Evolutionary conservation across 192 early-diverging fungal genomes (phyloP), one percentile per base, ranked within the genome.

Genomic region (Linderina pennispora): DNA sequence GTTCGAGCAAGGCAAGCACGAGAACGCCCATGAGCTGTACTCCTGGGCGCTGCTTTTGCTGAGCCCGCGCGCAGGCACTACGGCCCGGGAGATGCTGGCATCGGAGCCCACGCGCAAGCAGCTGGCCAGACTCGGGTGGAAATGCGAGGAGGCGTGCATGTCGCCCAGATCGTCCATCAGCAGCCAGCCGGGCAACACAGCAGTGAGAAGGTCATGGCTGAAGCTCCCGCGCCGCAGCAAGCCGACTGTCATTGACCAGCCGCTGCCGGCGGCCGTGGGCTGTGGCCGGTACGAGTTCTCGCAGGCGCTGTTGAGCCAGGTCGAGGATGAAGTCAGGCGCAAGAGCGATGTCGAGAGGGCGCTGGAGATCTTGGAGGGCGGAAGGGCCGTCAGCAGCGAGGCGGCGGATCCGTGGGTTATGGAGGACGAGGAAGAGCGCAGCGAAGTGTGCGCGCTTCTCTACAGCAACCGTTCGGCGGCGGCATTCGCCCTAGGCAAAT

Each of bases 1-100:
- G 20, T 84, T 68, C 42, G 77, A 75, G 37, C 40, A 58, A 15
- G 77, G 80, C 23, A 48, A 52, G 18, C 77, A 80, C 52, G 43
- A 50, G 31, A 75, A 72, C 0, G 78, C 82, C 2, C 70, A 67
- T 49, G 64, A 62, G 10, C 22, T 74, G 22, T 76, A 76, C 49
- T 62, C 74, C 47, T 65, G 62, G 62, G 66, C 74, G 0, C 40
- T 76, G 38, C 42, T 51, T 26, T 50, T 76, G n/a, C 37, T 76
- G 23, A 33, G 42, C 16, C 62, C 62, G 18, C 54, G 45, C 15
- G 43, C 39, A 2, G 58, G 55, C 36, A 53, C 58, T 0, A 46
- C 46, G 13, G 50, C 62, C 0, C 24, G 14, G 40, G 62, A 70
- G 32, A 32, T 68, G 31, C 48, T 70, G 49, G 46, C 23, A 7